A percentile compares a stretch with the other conserved stretches of the same genome.
These are phyloP conservation scores for Dictyostelium capitatum DNA, from an alignment of 78 protist species.

Conservation along the genomic window DNA sequence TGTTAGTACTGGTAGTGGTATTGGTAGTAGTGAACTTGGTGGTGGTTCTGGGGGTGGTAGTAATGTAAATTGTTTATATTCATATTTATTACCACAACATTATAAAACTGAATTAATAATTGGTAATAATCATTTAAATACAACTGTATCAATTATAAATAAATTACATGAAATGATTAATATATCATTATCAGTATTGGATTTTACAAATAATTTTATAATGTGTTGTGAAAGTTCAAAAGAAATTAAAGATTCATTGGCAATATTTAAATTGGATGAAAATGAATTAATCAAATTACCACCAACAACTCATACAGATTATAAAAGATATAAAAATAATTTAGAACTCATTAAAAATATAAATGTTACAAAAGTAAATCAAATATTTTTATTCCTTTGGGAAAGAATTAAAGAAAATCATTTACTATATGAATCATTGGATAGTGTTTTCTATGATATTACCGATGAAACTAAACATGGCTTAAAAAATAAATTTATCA, in stretches of 20 bases:
- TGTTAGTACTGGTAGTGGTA: not conserved
- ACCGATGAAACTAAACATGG: not conserved
- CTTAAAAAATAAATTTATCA: not conserved
- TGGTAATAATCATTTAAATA: not conserved
- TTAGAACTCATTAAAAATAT: too few species aligned
- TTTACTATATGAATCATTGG: not conserved
- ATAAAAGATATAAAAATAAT: too few species aligned
- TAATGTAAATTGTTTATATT: not conserved
- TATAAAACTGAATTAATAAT: not conserved
- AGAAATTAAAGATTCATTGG: not conserved
- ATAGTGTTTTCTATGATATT: not conserved
- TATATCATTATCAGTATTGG: not conserved
- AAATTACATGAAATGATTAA: not conserved
- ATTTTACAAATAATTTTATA: not conserved
- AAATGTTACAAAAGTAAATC: too few species aligned
- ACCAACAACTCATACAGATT: not conserved
- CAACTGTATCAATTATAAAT: not conserved
- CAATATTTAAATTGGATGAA: not conserved
- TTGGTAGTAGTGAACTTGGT: not conserved
- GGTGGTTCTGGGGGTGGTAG: not conserved
- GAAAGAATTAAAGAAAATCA: conserved; percentile 3
- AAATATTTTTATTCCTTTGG: not conserved
- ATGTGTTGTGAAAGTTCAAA: not conserved
- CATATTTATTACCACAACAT: not conserved
- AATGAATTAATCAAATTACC: not conserved